Evolutionary conservation across 768 basidiomycete genomes (phyloP).

Genomic region (Brasilioporus rufonigricans): DNA sequence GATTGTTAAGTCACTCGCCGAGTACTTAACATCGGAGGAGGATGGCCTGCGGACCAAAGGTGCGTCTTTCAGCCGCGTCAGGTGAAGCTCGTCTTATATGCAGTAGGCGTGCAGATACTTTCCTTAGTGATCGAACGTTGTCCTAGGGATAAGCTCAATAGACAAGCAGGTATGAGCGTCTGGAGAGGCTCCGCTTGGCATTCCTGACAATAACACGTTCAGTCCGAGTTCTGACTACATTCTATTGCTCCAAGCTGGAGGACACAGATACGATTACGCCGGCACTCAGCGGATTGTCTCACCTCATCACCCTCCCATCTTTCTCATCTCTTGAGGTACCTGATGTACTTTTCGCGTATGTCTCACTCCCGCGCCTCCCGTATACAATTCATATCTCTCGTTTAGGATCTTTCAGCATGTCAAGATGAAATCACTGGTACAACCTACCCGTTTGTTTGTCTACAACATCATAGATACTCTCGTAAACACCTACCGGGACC

Average conservation of each 20-base stretch:
- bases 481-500: slow-evolving; percentile 35
- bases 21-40: slow-evolving; percentile 86
- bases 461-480: slow-evolving; percentile 80
- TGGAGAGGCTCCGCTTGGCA: neutral
- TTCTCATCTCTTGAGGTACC: slow-evolving; percentile 66
- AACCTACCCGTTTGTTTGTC: slow-evolving; percentile 77
- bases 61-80: slow-evolving; percentile 27
- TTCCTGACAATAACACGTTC: slow-evolving; percentile 2
- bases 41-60: slow-evolving; percentile 78
- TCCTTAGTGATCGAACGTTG: slow-evolving; percentile 64
- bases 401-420: slow-evolving; percentile 73
- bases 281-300: slow-evolving; percentile 71
- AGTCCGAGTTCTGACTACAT: slow-evolving; percentile 82
- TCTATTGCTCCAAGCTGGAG: slow-evolving; percentile 84
- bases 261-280: slow-evolving; percentile 84
- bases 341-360: slow-evolving; percentile 60
- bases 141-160: slow-evolving; percentile 63
- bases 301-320: slow-evolving; percentile 58
- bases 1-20: slow-evolving; percentile 83
- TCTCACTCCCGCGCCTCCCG: neutral
- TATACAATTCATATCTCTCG: neutral
- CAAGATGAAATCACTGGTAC: slow-evolving; percentile 77
- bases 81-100: neutral
- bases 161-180: slow-evolving; percentile 68
- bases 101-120: slow-evolving; percentile 79